Conservation (phyloP, 1,139 yeast genomes). For the Maudiozyma humilis region DNA sequence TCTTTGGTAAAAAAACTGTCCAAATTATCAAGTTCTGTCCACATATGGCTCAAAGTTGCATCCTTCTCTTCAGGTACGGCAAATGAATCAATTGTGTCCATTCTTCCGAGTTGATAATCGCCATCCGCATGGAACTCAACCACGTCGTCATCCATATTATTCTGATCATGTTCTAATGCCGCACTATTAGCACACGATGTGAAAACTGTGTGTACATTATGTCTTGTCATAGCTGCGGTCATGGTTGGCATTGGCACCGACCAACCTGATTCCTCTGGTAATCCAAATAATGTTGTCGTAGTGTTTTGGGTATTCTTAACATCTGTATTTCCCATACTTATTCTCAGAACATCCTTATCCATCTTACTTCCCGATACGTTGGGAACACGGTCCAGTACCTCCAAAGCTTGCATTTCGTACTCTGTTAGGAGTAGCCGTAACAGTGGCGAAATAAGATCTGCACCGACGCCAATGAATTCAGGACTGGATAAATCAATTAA, state of each 20-base stretch:
- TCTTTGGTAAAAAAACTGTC: constrained; percentile 88
- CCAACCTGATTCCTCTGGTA: constrained; percentile 98
- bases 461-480: constrained; percentile 85
- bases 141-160: constrained; percentile 49
- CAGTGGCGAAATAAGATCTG: constrained; percentile 86
- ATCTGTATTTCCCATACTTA: constrained; percentile 79
- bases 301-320: constrained; percentile 74
- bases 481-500: constrained; percentile 67
- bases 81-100: constrained; percentile 33
- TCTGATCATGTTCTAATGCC: constrained; percentile 28
- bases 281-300: constrained; percentile 85
- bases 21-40: constrained; percentile 92
- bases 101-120: constrained; percentile 25
- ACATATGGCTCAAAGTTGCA: constrained; percentile 82
- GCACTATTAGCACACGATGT: constrained; percentile 54
- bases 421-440: constrained; percentile 76
- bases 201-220: constrained; percentile 91
- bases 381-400: constrained; percentile 79
- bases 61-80: constrained; percentile 47
- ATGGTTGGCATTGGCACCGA: constrained; percentile 91
- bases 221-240: constrained; percentile 78
- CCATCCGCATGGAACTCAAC: constrained; percentile 59
- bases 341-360: constrained; percentile 84
- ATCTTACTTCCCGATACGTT: constrained; percentile 82
- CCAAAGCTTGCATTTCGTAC: constrained; percentile 79